Conservation (phyloP, 345 rosid species). For the Trapa incisa region DNA sequence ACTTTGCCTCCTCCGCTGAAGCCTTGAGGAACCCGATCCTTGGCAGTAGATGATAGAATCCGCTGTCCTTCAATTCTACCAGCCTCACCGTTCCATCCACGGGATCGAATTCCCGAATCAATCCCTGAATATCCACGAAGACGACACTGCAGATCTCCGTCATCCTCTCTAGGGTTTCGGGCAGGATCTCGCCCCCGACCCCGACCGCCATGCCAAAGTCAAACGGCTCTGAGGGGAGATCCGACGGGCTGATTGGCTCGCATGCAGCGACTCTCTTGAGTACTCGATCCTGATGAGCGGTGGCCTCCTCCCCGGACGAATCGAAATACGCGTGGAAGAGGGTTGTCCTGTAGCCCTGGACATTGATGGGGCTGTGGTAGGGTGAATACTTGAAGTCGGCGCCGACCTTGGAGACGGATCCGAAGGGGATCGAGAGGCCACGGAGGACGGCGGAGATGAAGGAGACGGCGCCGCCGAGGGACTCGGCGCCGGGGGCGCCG, state of each 20-base stretch:
- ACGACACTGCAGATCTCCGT: constrained; percentile 56
- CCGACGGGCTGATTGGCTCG: constrained; percentile 57
- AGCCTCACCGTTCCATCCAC: constrained; percentile 61
- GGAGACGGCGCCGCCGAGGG: constrained; percentile 95
- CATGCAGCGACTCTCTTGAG: constrained; percentile 60
- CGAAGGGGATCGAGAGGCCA: constrained; percentile 41
- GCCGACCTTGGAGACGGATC: constrained; percentile 54
- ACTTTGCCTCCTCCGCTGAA: constrained; percentile 71
- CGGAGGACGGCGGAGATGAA: constrained; percentile 60
- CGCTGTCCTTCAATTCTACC: constrained; percentile 44
- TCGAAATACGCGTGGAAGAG: too few relatives aligned
- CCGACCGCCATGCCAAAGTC: constrained; percentile 91
- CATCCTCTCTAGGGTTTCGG: constrained; percentile 79
- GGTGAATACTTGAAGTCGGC: too few relatives aligned
- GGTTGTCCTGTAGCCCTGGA: too few relatives aligned
- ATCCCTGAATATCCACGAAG: constrained; percentile 69
- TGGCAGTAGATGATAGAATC: constrained; percentile 46
- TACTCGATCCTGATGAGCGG: constrained; percentile 49
- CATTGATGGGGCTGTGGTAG: too few relatives aligned
- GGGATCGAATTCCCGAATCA: constrained; percentile 55
- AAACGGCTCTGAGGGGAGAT: constrained; percentile 48
- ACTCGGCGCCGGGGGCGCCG: constrained; percentile 43
- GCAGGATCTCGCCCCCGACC: constrained; percentile 82
- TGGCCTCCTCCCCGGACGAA: constrained; percentile 13
- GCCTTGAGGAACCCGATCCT: constrained; percentile 68